Evolutionary conservation across 441 rosid genomes (phyloP), one percentile per base, ranked within the genome.

Genomic region (Erysimum cheiri): DNA sequence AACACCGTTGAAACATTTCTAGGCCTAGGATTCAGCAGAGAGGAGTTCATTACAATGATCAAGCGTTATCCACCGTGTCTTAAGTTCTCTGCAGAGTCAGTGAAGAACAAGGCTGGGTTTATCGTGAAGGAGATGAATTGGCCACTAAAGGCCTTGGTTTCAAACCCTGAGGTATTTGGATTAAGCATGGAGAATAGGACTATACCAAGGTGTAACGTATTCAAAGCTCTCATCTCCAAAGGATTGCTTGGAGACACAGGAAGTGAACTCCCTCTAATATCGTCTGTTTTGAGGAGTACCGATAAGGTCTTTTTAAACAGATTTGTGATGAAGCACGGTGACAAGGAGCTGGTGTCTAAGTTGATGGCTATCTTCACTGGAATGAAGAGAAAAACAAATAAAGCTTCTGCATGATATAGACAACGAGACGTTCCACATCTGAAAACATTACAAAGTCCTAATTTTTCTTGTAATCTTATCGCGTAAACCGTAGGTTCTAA

Each of bases 81-180:
- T 50, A 60, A 52, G 6, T 60, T 4, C 14, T 70, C 74, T 40
- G 26, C 31, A 2, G 74, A 70, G 68, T 7, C 47, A 1, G 33
- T 70, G 17, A 71, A 70, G 36, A 72, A 56, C 36, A 71, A 52
- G 39, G 40, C 6, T 22, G 68, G 40, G 35, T 82, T 67, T 43
- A 31, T 60, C 17, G 76, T 71, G 67, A 63, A 54, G 66, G 9
- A 80, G 19, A 75, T 80, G 73, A 74, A 74, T 24, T 70, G 77
- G 59, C 73, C 75, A 3, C 29, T 82, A 24, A 52, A 55, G 46
- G 37, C 75, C 0, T 8, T 70, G 43, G 61, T 28, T 50, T 31
- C 24, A n/a, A 3, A 13, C 22, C 74, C 74, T 5, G 10, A n/a
- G 7, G 73, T 48, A 19, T 28, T 69, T 59, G 50, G 54, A 60